Percentiles rank a stretch among this genome's conserved stretches.
phyloP scores from a whole-genome alignment of 352 stramenopile genomes.

The Pythium vanterpoolii region DNA sequence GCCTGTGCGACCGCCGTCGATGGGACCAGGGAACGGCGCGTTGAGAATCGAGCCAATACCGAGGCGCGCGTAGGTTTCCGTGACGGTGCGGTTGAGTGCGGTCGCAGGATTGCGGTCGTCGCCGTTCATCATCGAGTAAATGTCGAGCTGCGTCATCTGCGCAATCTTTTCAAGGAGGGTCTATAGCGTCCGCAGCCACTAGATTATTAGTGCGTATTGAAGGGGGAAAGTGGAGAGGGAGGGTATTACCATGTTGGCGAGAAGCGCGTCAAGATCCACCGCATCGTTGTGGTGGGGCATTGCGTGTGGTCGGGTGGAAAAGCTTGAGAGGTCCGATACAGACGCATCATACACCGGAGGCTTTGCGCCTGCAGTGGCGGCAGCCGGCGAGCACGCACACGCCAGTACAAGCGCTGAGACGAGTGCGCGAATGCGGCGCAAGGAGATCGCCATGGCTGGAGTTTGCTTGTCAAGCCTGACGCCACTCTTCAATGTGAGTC shows the following conservation, averaged over 20 bases:
- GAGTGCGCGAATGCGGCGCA: neutral
- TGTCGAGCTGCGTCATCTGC: slow-evolving; percentile 91
- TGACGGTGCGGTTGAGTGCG: slow-evolving; percentile 44
- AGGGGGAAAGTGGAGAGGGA: too few relatives aligned
- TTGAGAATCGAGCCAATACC: slow-evolving; percentile 89
- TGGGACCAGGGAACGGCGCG: slow-evolving; percentile 50
- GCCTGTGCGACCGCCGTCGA: slow-evolving; percentile 39
- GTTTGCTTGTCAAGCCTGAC: neutral
- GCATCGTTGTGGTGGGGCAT: neutral
- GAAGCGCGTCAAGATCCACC: slow-evolving; percentile 20
- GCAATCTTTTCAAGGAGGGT: slow-evolving; percentile 64
- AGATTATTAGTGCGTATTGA: neutral
- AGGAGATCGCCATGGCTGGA: neutral
- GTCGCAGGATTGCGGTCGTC: slow-evolving; percentile 42
- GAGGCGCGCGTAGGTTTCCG: slow-evolving; percentile 60
- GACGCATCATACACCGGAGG: slow-evolving; percentile 12
- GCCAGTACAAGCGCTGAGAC: neutral
- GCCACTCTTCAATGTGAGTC: too few relatives aligned
- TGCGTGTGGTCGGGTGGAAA: neutral
- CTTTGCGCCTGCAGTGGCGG: neutral
- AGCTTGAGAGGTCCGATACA: slow-evolving; percentile 5
- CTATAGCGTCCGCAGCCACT: slow-evolving; percentile 15
- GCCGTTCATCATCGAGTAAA: slow-evolving; percentile 76
- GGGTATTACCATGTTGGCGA: slow-evolving; percentile 24
- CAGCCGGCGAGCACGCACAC: neutral